These are phyloP conservation scores for Ustilago crameri DNA, from an alignment of 1,284 basidiomycete species.

Conservation along the genomic window DNA sequence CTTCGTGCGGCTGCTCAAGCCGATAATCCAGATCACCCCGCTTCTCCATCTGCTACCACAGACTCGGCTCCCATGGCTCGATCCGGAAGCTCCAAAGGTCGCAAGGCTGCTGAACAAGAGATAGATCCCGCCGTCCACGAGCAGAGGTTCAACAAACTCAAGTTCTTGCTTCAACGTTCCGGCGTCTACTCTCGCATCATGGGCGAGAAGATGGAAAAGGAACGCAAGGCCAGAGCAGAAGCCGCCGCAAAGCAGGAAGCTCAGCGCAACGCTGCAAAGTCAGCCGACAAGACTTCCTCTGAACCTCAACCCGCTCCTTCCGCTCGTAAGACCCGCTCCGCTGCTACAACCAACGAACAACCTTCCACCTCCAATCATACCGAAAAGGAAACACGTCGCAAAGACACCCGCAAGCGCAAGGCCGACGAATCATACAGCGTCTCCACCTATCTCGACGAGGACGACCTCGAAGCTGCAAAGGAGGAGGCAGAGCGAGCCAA, in stretches of 20 bases:
- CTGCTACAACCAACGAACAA: conserved; percentile 19
- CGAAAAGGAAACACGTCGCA: conserved; percentile 21
- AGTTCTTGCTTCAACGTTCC: conserved; percentile 60
- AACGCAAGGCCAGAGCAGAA: conserved; percentile 40
- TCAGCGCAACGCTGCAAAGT: conserved; percentile 22
- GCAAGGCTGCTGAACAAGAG: conserved; percentile 24
- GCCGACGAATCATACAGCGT: conserved; percentile 41
- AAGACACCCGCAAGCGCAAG: conserved; percentile 42
- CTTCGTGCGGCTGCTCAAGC: conserved; percentile 41
- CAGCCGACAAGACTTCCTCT: conserved; percentile 5
- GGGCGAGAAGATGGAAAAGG: conserved; percentile 63
- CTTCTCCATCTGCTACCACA: conserved; percentile 6
- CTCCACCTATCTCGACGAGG: conserved; percentile 51
- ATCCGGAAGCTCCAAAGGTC: conserved; percentile 8
- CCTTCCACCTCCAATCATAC: conserved; percentile 13
- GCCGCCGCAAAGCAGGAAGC: conserved; percentile 34
- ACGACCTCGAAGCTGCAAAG: conserved; percentile 50
- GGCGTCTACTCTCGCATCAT: conserved; percentile 65
- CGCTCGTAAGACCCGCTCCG: conserved; percentile 35
- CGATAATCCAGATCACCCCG: conserved; percentile 25
- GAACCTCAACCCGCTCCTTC: conserved; percentile 27
- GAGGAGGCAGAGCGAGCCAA: conserved; percentile 34
- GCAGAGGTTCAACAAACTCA: conserved; percentile 59
- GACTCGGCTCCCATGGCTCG: conserved; percentile 36
- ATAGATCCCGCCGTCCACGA: conserved; percentile 43